A percentile compares a stretch with the other conserved stretches of the same genome.
Conservation (phyloP, 352 stramenopile genomes). For the Aphanomyces astaci region DNA sequence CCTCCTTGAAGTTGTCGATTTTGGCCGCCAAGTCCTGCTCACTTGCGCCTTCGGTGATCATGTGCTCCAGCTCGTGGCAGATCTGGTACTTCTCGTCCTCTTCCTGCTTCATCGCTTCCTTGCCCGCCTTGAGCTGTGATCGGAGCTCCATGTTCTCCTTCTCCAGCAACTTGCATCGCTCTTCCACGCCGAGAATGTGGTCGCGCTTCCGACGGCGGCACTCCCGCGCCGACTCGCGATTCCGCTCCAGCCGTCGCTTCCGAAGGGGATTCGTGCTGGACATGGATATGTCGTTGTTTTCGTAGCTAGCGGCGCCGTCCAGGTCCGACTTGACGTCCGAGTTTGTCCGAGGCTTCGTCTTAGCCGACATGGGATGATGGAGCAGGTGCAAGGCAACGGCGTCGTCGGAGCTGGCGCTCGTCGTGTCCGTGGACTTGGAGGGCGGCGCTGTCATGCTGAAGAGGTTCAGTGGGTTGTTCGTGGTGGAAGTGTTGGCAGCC, state of each 20-base stretch:
- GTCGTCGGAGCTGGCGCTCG: background rate
- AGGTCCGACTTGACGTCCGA: conserved; percentile 5
- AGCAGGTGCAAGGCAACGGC: too few relatives aligned
- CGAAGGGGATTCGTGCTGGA: conserved; percentile 48
- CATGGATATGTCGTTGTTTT: background rate
- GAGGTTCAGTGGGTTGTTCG: conserved; percentile 2
- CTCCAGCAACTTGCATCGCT: conserved; percentile 74
- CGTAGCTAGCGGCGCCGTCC: background rate
- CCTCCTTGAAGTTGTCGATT: conserved; percentile 92
- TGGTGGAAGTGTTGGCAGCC: background rate
- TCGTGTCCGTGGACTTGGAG: background rate
- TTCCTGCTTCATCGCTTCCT: conserved; percentile 80
- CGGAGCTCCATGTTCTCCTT: conserved; percentile 88
- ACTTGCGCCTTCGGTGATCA: conserved; percentile 67
- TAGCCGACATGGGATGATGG: too few relatives aligned
- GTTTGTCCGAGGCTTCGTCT: background rate
- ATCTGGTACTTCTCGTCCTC: conserved; percentile 81
- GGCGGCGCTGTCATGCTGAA: conserved; percentile 21
- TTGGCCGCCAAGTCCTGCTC: conserved; percentile 89
- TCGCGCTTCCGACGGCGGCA: conserved; percentile 84
- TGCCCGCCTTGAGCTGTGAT: conserved; percentile 82
- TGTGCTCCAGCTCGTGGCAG: conserved; percentile 71
- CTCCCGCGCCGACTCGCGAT: conserved; percentile 86
- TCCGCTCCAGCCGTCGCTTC: conserved; percentile 87
- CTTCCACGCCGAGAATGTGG: conserved; percentile 72